Evolutionary conservation across 768 basidiomycete genomes (phyloP).

Genomic region (Amanita rimosa): DNA sequence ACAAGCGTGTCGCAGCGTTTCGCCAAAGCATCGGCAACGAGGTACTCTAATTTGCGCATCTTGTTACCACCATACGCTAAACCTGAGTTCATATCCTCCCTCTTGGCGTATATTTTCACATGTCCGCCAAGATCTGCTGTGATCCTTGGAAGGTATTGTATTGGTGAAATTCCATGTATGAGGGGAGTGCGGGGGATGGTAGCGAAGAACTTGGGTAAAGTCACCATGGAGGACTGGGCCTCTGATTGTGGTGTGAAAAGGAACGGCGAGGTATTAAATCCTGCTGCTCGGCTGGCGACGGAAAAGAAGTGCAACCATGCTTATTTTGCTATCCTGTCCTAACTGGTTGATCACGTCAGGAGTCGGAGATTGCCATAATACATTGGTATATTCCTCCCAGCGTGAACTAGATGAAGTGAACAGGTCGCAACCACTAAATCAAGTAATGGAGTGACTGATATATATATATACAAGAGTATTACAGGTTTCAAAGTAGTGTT

Average conservation of each 20-base stretch:
- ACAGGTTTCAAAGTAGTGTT: neutral
- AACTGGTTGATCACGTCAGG: too few relatives aligned
- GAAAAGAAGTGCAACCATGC: too few relatives aligned
- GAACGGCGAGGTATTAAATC: too few relatives aligned
- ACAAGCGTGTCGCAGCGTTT: constrained; percentile 2
- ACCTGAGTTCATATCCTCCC: constrained; percentile 4
- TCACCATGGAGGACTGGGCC: neutral
- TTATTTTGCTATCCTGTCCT: too few relatives aligned
- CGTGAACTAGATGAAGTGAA: too few relatives aligned
- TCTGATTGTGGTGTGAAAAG: too few relatives aligned
- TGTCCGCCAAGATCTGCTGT: constrained; percentile 3
- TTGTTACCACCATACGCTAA: constrained; percentile 2
- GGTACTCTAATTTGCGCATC: constrained; percentile 2
- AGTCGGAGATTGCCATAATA: too few relatives aligned
- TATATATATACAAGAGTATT: neutral
- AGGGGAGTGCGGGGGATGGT: constrained; percentile 1
- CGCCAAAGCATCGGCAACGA: constrained; percentile 1
- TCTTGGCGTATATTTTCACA: constrained; percentile 1
- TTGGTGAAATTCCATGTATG: neutral
- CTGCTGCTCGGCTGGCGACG: too few relatives aligned
- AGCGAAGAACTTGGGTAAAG: neutral
- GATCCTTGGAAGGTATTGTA: constrained; percentile 2
- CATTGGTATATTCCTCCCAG: too few relatives aligned
- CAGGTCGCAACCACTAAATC: too few relatives aligned
- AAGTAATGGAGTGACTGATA: neutral